Evolutionary conservation across 805 yeast species (phyloP), one percentile per base, ranked within the genome.

Genomic region (Candida jianshihensis): DNA sequence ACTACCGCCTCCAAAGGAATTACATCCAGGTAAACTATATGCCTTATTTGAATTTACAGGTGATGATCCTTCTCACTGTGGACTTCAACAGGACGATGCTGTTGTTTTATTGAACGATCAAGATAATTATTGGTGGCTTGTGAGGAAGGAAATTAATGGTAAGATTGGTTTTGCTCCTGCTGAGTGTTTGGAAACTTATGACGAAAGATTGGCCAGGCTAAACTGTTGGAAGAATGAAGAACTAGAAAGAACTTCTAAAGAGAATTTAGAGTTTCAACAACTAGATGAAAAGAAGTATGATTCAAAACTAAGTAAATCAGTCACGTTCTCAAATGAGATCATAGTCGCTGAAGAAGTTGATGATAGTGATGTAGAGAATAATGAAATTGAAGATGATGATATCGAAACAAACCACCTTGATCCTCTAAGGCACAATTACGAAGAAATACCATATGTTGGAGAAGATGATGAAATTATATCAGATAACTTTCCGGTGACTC

Each of bases 101-200:
- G 90, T 94, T 44, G 66, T 73, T 30, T 62, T 92, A 15, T 62
- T 92, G 25, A 88, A 87, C 53, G 98, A 92, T 53, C 79, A 83
- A 33, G 96, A 92, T 60, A 73, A 85, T 42, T 92, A 92, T 61
- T 92, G 98, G 98, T 92, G 98, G 97, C 66, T 90, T 10, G 90
- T 92, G 47, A 58, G 72, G 49, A 56, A 68, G 41, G 65, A 66
- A 29, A 59, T 55, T 31, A 83, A 78, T 54, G 79, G 79, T 3
- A 71, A 78, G 46, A 78, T 90, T 36, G 98, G 98, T 1, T 92
- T 89, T 64, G 94, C 94, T 2, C 98, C 98, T 1, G 97, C 97
- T 1, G 98, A 92, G 57, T 77, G 92, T 39, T 63, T 92, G 26
- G 98, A 92, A 59, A 86, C 96, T 0, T 88, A 85, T 42, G 82